Percentiles rank a stretch among this genome's conserved stretches.
Conservation (phyloP, 805 yeast genomes). For the Cyberlindnera maclurae region DNA sequence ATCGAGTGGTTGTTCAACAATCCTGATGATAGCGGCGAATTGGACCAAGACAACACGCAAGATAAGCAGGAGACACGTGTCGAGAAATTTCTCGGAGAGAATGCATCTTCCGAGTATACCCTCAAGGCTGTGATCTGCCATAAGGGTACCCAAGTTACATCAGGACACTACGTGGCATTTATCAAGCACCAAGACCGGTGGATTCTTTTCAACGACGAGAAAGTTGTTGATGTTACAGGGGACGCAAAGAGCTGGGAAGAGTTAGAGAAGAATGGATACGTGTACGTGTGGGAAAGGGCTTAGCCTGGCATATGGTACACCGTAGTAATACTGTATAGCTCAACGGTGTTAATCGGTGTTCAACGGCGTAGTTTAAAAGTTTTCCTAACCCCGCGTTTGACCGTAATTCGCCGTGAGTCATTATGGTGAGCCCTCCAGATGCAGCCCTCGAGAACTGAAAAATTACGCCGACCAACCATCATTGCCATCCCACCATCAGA, state of each 20-base stretch:
- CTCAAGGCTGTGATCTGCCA: constrained; percentile 71
- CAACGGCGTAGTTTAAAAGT: too few species aligned
- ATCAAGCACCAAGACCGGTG: constrained; percentile 47
- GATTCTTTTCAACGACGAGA: constrained; percentile 82
- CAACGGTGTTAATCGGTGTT: too few species aligned
- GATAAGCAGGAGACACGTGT: constrained; percentile 5
- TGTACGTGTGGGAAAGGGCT: constrained; percentile 29
- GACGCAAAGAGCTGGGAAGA: constrained; percentile 24
- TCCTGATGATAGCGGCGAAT: constrained; percentile 62
- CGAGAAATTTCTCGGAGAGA: constrained; percentile 4
- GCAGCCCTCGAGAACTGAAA: too few species aligned
- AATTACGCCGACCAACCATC: too few species aligned
- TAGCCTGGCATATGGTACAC: too few species aligned
- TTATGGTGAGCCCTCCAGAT: too few species aligned
- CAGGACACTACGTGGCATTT: constrained; percentile 85
- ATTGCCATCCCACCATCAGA: too few species aligned
- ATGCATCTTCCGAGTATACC: constrained; percentile 27
- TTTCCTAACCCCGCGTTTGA: too few species aligned
- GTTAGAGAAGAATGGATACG: constrained; percentile 38
- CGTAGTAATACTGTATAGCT: too few species aligned
- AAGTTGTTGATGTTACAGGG: constrained; percentile 55
- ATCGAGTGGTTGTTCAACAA: constrained; percentile 87
- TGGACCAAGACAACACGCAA: constrained; percentile 25
- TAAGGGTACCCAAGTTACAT: constrained; percentile 78
- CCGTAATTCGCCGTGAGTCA: too few species aligned